phyloP scores from a whole-genome alignment of 1,139 yeast genomes.

The Saccharomyces hybrid region DNA sequence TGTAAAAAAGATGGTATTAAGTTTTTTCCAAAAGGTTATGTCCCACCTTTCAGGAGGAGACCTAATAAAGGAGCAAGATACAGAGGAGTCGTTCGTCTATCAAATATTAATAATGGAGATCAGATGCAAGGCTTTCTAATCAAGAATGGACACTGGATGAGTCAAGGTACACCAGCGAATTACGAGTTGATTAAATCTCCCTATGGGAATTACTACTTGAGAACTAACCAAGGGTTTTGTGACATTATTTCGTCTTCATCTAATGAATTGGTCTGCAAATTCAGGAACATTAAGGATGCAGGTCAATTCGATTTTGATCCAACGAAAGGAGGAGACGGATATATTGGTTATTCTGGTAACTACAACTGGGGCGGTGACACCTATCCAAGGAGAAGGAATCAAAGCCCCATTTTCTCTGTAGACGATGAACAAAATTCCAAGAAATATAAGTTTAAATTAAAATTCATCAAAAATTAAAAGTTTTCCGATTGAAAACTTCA shows the following conservation, averaged over 20 bases:
- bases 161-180: conserved; percentile 81
- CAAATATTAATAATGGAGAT: conserved; percentile 35
- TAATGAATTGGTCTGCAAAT: conserved; percentile 33
- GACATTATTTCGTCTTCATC: conserved; percentile 39
- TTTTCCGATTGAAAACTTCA: background rate
- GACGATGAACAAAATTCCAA: conserved; percentile 43
- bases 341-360: conserved; percentile 57
- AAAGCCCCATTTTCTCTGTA: conserved; percentile 42
- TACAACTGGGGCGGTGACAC: conserved; percentile 56
- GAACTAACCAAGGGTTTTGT: conserved; percentile 69
- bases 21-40: conserved; percentile 64
- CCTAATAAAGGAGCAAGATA: conserved; percentile 20
- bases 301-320: conserved; percentile 50
- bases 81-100: conserved; percentile 46
- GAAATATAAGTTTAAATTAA: conserved; percentile 36
- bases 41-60: conserved; percentile 24
- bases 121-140: conserved; percentile 60
- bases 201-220: conserved; percentile 65
- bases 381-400: conserved; percentile 43
- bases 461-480: conserved; percentile 22
- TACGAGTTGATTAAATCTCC: conserved; percentile 48
- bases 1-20: conserved; percentile 70
- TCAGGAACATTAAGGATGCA: conserved; percentile 35
- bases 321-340: conserved; percentile 30
- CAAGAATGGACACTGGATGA: conserved; percentile 78